phyloP scores from a whole-genome alignment of 2,329 filamentous ascomycete genomes.

The Aphanocladium album region DNA sequence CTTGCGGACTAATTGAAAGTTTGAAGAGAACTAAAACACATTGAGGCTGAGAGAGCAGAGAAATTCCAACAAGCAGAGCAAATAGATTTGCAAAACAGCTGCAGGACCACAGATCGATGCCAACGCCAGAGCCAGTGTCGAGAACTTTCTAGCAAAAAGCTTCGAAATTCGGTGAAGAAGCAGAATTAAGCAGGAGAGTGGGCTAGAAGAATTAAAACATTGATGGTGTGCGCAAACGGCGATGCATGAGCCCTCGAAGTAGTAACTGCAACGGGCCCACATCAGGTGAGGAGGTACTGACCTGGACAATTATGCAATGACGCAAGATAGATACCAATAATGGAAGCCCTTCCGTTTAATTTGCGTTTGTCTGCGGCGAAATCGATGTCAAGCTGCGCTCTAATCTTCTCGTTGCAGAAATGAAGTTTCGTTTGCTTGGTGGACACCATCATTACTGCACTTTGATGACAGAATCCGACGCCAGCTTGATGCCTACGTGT shows the following conservation, averaged over 20 bases:
- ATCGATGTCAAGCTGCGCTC: neutral
- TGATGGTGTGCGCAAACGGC: neutral
- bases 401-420: too few relatives aligned
- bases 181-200: neutral
- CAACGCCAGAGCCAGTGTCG: neutral
- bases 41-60: neutral
- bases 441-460: too few relatives aligned
- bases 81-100: neutral
- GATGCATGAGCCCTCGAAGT: neutral
- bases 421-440: neutral
- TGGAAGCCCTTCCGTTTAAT: neutral
- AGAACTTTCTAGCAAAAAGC: neutral
- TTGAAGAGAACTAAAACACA: neutral
- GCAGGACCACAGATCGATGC: neutral
- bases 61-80: neutral
- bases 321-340: neutral
- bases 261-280: neutral
- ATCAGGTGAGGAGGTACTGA: constrained; percentile 7
- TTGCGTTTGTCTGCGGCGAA: neutral
- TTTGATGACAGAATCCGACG: too few relatives aligned
- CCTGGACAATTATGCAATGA: too few relatives aligned
- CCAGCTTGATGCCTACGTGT: neutral
- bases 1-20: neutral
- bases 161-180: neutral
- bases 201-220: neutral